A percentile compares a stretch with the other conserved stretches of the same genome.
phyloP scores from a whole-genome alignment of 306 rosid genomes.

The Ormosia semicastrata region DNA sequence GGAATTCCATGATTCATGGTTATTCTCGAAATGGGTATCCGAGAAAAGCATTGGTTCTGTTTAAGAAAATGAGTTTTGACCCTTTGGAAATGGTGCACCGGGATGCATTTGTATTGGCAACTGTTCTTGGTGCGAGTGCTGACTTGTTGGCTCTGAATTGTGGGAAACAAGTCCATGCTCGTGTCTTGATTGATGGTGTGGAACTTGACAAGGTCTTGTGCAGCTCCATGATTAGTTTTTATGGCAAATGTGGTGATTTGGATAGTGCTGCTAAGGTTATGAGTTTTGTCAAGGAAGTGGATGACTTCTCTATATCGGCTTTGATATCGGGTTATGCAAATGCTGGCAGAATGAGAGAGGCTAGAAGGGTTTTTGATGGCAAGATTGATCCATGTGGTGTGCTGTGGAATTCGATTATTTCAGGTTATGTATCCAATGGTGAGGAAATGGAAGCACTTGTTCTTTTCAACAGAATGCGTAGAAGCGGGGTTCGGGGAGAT shows the following conservation, averaged over 20 bases:
- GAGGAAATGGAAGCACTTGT: slow-evolving; percentile 57
- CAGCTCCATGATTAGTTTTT: slow-evolving; percentile 61
- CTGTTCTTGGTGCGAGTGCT: slow-evolving; percentile 60
- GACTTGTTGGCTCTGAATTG: slow-evolving; percentile 54
- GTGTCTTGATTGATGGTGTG: slow-evolving; percentile 47
- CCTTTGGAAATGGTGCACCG: slow-evolving; percentile 24
- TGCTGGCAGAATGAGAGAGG: slow-evolving; percentile 66
- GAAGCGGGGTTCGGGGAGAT: slow-evolving; percentile 50
- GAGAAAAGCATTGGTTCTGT: slow-evolving; percentile 50
- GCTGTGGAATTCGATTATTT: slow-evolving; percentile 72
- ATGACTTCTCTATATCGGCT: slow-evolving; percentile 81
- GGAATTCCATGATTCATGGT: slow-evolving; percentile 73
- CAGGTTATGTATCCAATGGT: slow-evolving; percentile 59
- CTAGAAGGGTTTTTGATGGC: slow-evolving; percentile 57
- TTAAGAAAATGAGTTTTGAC: slow-evolving; percentile 57
- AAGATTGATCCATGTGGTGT: slow-evolving; percentile 46
- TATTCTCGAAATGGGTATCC: slow-evolving; percentile 57
- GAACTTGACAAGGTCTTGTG: slow-evolving; percentile 60
- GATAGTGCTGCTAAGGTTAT: slow-evolving; percentile 52
- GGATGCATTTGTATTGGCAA: slow-evolving; percentile 57
- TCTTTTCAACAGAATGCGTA: slow-evolving; percentile 61
- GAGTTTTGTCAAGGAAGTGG: slow-evolving; percentile 53
- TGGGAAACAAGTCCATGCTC: slow-evolving; percentile 84
- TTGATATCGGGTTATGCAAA: slow-evolving; percentile 63
- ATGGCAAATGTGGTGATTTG: slow-evolving; percentile 74